Conservation (phyloP, 768 basidiomycete species). For the Collybiopsis luxurians region DNA sequence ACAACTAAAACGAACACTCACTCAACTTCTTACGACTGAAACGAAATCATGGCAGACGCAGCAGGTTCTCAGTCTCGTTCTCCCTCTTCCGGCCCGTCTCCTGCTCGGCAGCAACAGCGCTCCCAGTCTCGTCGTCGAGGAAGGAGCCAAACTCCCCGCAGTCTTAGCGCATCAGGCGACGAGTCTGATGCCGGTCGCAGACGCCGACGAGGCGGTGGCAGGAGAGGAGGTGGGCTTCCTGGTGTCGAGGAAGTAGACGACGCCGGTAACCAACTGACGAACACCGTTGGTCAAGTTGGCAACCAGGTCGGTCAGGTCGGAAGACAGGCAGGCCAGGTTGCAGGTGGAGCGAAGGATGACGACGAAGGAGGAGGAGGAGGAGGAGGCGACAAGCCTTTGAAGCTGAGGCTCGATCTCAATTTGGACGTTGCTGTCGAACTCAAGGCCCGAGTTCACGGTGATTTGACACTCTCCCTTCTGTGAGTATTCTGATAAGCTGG, state of each 20-base stretch:
- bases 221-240: conserved; percentile 14
- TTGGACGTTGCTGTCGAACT: conserved; percentile 31
- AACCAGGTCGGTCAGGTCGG: conserved; percentile 16
- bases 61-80: conserved; percentile 1
- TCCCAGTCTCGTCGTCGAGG: conserved; percentile 3
- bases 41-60: not conserved
- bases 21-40: too few relatives aligned
- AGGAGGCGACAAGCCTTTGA: conserved; percentile 20
- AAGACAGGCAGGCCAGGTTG: conserved; percentile 16
- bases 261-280: conserved; percentile 11
- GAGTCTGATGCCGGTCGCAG: conserved; percentile 5
- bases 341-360: conserved; percentile 13
- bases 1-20: not conserved
- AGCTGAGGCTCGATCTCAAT: conserved; percentile 30
- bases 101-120: conserved; percentile 1
- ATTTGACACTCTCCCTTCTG: conserved; percentile 30
- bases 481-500: not conserved
- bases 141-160: not conserved
- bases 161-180: not conserved
- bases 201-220: conserved; percentile 11
- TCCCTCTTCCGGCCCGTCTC: not conserved
- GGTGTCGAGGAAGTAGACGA: conserved; percentile 18
- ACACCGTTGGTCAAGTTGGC: conserved; percentile 13
- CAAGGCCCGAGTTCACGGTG: conserved; percentile 31
- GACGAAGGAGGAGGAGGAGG: not conserved